phyloP scores from a whole-genome alignment of 2,329 filamentous ascomycete species.

The Apiospora saccharicola region DNA sequence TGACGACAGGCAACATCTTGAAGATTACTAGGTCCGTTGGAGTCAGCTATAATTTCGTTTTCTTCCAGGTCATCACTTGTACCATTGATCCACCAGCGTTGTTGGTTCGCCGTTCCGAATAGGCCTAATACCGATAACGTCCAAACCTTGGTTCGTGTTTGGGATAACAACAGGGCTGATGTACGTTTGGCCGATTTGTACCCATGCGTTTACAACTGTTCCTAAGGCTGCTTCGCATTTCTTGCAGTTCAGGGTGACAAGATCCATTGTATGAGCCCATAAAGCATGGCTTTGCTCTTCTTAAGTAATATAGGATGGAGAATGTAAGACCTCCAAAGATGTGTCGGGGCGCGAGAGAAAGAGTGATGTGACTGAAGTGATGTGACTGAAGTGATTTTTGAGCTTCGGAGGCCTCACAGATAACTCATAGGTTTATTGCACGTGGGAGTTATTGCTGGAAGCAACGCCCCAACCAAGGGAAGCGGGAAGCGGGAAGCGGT shows the following conservation, averaged over 20 bases:
- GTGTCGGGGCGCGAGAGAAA: neutral
- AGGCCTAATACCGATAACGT: slow-evolving; percentile 36
- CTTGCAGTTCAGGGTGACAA: slow-evolving; percentile 40
- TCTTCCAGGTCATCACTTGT: slow-evolving; percentile 27
- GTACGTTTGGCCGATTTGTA: slow-evolving; percentile 49
- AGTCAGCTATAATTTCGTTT: neutral
- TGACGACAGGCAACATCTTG: slow-evolving; percentile 41
- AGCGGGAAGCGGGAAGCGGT: too few relatives aligned
- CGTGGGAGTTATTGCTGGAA: too few relatives aligned
- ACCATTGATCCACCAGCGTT: slow-evolving; percentile 48
- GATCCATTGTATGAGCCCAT: slow-evolving; percentile 41
- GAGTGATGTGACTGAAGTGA: too few relatives aligned
- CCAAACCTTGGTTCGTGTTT: slow-evolving; percentile 29
- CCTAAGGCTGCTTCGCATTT: slow-evolving; percentile 45
- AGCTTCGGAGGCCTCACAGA: too few relatives aligned
- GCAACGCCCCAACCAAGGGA: too few relatives aligned
- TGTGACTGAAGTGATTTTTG: neutral
- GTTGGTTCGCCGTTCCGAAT: slow-evolving; percentile 41
- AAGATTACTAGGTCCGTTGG: slow-evolving; percentile 40
- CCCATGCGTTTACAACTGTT: slow-evolving; percentile 48
- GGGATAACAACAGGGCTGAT: slow-evolving; percentile 45
- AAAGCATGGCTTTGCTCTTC: neutral
- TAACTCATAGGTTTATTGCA: too few relatives aligned
- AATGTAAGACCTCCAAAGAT: neutral
- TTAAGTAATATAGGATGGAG: neutral